Percentiles rank a stretch among this genome's conserved stretches.
These are phyloP conservation scores for Taiwanofungus camphoratus DNA, from an alignment of 1,284 basidiomycete genomes.

Conservation along the genomic window DNA sequence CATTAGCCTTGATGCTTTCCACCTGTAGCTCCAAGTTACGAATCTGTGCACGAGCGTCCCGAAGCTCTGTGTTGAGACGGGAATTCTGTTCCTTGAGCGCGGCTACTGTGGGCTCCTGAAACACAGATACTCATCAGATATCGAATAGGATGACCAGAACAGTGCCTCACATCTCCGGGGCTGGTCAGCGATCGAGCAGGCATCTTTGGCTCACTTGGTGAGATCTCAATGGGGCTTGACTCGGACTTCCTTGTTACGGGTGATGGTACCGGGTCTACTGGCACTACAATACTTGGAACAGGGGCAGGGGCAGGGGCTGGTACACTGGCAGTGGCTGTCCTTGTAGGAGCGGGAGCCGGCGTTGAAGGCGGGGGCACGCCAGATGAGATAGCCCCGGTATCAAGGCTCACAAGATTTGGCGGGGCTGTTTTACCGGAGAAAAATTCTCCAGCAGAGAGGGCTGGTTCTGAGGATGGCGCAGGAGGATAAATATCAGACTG, in stretches of 20 bases:
- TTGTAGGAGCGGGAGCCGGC: constrained; percentile 21
- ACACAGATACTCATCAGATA: neutral
- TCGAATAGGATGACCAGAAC: neutral
- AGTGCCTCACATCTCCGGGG: constrained; percentile 15
- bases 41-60: constrained; percentile 75
- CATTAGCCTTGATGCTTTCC: constrained; percentile 70
- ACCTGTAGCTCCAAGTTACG: constrained; percentile 78
- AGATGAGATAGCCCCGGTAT: constrained; percentile 44
- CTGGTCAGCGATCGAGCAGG: constrained; percentile 15
- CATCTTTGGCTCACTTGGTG: constrained; percentile 18
- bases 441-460: constrained; percentile 80
- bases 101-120: constrained; percentile 17
- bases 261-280: constrained; percentile 20
- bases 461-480: constrained; percentile 77
- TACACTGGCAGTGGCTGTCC: constrained; percentile 29
- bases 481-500: constrained; percentile 94
- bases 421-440: constrained; percentile 77
- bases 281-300: constrained; percentile 20
- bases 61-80: constrained; percentile 55
- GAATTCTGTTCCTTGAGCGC: constrained; percentile 54
- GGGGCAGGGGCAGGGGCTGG: constrained; percentile 30
- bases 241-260: constrained; percentile 22
- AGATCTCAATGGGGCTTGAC: constrained; percentile 27
- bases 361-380: constrained; percentile 30
- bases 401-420: constrained; percentile 67